Conservation (phyloP, 345 rosid species). For the Gossypium longicalyx region DNA sequence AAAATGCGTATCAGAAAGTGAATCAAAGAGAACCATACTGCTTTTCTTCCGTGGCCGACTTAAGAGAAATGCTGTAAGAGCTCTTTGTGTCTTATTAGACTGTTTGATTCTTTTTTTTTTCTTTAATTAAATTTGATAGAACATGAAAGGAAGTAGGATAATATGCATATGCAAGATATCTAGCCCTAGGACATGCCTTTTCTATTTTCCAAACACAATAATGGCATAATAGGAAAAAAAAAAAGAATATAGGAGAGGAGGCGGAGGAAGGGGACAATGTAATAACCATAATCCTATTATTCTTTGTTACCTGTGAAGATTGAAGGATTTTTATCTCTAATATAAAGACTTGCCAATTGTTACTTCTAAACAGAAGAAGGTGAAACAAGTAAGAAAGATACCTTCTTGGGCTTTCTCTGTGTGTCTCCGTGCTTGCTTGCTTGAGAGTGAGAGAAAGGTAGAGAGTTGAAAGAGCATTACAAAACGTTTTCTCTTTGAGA, state of each 20-base stretch:
- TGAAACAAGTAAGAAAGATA: neutral
- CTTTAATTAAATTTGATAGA: neutral
- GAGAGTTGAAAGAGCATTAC: neutral
- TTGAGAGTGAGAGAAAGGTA: neutral
- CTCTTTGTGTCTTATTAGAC: neutral
- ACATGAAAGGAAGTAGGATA: neutral
- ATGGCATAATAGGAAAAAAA: neutral
- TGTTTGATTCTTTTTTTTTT: neutral
- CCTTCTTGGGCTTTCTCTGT: neutral
- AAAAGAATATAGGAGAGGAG: neutral
- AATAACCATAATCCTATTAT: neutral
- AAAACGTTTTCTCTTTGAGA: neutral
- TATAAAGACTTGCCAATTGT: neutral
- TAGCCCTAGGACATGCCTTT: neutral
- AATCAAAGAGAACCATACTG: constrained; percentile 53
- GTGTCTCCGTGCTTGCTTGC: neutral
- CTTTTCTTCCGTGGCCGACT: constrained; percentile 89
- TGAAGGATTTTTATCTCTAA: neutral
- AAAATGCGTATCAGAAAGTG: constrained; percentile 62
- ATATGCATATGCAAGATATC: neutral
- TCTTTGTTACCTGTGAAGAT: neutral
- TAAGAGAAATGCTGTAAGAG: constrained; percentile 91
- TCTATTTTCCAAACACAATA: neutral
- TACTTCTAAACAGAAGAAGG: neutral
- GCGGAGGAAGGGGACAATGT: neutral